These are phyloP conservation scores for Ilex paraguariensis DNA, from an alignment of 305 asterid species.

Conservation along the genomic window DNA sequence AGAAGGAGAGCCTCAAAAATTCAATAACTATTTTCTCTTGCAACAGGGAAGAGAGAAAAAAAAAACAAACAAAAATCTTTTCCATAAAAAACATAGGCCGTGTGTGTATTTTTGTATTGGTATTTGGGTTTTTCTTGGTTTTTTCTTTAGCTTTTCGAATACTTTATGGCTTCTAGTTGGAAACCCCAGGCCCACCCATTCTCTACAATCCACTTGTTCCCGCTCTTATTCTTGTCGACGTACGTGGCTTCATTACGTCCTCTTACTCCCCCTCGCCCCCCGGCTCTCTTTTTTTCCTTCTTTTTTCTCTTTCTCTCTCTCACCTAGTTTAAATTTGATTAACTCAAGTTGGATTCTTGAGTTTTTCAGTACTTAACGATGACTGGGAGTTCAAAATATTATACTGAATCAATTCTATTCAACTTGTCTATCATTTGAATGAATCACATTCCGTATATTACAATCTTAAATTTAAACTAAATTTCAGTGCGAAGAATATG, in stretches of 20 bases:
- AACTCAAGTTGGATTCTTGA: too few relatives aligned
- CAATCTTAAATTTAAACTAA: too few relatives aligned
- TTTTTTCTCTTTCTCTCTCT: too few relatives aligned
- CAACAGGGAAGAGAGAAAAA: constrained; percentile 2
- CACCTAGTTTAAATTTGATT: too few relatives aligned
- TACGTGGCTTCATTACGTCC: constrained; percentile 72
- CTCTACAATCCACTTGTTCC: constrained; percentile 27
- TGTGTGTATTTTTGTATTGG: not conserved
- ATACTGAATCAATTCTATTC: too few relatives aligned
- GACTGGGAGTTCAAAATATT: too few relatives aligned
- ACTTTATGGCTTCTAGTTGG: constrained; percentile 4
- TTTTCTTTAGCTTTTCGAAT: not conserved
- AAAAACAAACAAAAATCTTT: not conserved
- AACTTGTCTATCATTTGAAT: too few relatives aligned
- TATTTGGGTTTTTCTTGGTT: not conserved
- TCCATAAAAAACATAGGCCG: not conserved
- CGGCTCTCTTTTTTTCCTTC: too few relatives aligned
- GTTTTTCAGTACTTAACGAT: too few relatives aligned
- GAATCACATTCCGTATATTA: too few relatives aligned
- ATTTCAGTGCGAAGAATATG: too few relatives aligned
- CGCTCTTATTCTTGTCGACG: constrained; percentile 16
- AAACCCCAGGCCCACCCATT: constrained; percentile 30
- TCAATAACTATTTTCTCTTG: constrained; percentile 10
- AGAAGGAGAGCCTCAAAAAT: constrained; percentile 41
- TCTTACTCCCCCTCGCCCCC: constrained; percentile 17